Conservation (phyloP, 2,329 filamentous ascomycete species). For the Xylariaceae sp. region DNA sequence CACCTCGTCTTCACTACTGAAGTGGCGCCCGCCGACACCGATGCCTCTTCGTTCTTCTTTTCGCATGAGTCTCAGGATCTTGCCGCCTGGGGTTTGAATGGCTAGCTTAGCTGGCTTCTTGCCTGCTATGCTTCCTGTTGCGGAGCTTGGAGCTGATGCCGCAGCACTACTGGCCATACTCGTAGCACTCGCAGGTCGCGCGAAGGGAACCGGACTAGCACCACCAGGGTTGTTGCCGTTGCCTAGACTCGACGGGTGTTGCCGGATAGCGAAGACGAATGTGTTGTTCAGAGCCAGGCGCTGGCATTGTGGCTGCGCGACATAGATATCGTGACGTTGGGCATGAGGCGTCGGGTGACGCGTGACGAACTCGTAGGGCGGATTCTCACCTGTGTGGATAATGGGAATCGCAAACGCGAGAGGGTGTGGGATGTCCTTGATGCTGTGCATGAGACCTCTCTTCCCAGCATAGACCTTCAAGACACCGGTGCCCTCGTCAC, state of each 20-base stretch:
- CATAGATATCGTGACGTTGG: slow-evolving; percentile 94
- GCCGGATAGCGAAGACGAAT: slow-evolving; percentile 92
- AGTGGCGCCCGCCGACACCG: slow-evolving; percentile 39
- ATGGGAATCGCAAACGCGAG: slow-evolving; percentile 87
- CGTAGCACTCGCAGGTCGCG: slow-evolving; percentile 57
- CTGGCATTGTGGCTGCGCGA: slow-evolving; percentile 90
- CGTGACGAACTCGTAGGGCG: slow-evolving; percentile 85
- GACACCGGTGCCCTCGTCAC: slow-evolving; percentile 82
- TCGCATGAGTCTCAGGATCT: slow-evolving; percentile 82
- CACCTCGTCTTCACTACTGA: slow-evolving; percentile 48
- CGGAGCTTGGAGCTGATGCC: slow-evolving; percentile 52
- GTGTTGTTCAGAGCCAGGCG: slow-evolving; percentile 90
- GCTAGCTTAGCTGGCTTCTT: slow-evolving; percentile 93
- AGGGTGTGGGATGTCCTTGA: slow-evolving; percentile 91
- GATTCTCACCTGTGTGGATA: slow-evolving; percentile 85
- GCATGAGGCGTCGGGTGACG: slow-evolving; percentile 95
- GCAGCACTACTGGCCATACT: slow-evolving; percentile 57
- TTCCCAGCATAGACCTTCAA: slow-evolving; percentile 92
- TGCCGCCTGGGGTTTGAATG: slow-evolving; percentile 88
- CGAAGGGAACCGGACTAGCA: slow-evolving; percentile 56
- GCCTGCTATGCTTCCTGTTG: slow-evolving; percentile 46
- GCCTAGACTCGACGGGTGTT: slow-evolving; percentile 63
- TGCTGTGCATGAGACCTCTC: slow-evolving; percentile 92
- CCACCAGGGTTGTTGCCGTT: slow-evolving; percentile 41
- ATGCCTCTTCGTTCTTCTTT: slow-evolving; percentile 61